phyloP scores from a whole-genome alignment of 192 early-diverging fungal species.

The Rhizophagus clarus region DNA sequence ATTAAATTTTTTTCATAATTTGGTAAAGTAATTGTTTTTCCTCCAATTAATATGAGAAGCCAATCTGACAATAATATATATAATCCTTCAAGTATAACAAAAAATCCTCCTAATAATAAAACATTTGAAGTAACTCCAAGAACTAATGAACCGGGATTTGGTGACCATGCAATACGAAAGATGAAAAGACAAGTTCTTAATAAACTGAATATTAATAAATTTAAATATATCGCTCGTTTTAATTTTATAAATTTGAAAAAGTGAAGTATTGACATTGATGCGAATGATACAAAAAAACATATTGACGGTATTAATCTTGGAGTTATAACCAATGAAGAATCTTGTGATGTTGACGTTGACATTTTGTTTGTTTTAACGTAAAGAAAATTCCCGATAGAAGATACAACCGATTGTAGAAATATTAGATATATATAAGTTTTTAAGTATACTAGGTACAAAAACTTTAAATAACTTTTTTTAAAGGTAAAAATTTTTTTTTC shows the following conservation, averaged over 20 bases:
- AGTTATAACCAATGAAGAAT: not conserved
- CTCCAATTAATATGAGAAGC: not conserved
- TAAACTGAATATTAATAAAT: not conserved
- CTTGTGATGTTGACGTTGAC: not conserved
- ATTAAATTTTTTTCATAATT: not conserved
- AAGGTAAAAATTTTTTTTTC: no score
- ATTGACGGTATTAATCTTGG: not conserved
- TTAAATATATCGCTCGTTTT: not conserved
- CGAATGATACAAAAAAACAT: not conserved
- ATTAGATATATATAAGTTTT: not conserved
- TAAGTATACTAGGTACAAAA: not conserved
- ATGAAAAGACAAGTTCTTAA: not conserved
- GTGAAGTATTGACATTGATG: not conserved
- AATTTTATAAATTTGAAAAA: not conserved
- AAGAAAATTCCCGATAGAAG: not conserved
- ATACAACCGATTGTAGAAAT: not conserved
- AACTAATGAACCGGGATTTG: not conserved
- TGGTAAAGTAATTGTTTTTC: not conserved
- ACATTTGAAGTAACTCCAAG: not conserved
- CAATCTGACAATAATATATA: not conserved
- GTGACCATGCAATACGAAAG: not conserved
- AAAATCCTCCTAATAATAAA: not conserved
- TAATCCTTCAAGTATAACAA: not conserved
- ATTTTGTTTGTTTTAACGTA: not conserved
- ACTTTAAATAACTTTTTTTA: not conserved